Percentiles rank a stretch among this genome's conserved stretches.
Evolutionary conservation across 1,139 yeast genomes (phyloP).

Genomic region (Meyerozyma smithsonii): DNA sequence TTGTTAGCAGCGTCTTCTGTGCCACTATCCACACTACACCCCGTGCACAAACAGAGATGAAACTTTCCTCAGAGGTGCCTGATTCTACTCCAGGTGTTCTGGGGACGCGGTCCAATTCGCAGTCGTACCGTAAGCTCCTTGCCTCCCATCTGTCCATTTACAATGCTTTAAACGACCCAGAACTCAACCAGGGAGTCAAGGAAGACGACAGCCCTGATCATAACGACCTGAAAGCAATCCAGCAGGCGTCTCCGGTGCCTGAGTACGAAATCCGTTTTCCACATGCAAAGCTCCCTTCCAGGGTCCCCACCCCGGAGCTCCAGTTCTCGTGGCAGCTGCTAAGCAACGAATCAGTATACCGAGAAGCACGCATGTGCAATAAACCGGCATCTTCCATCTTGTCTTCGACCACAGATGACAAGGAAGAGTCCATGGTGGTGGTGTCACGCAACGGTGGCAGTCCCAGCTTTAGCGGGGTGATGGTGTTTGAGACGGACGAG

Average conservation of each 20-base stretch:
- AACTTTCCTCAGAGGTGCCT: neutral
- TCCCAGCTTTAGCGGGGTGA: slow-evolving; percentile 16
- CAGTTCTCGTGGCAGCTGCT: slow-evolving; percentile 6
- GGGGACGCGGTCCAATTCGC: slow-evolving; percentile 1
- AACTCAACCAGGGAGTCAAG: slow-evolving; percentile 5
- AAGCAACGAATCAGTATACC: slow-evolving; percentile 1
- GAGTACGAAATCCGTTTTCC: slow-evolving; percentile 1
- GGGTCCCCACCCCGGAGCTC: slow-evolving; percentile 10
- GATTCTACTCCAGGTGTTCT: neutral
- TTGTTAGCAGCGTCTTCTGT: neutral
- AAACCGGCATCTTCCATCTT: slow-evolving; percentile 19
- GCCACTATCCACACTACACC: neutral
- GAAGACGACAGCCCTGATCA: slow-evolving; percentile 10
- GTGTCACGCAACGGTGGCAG: slow-evolving; percentile 11
- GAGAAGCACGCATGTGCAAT: slow-evolving; percentile 7
- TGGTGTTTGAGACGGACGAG: slow-evolving; percentile 43
- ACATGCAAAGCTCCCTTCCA: slow-evolving; percentile 1
- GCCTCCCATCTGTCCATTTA: slow-evolving; percentile 37
- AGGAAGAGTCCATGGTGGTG: slow-evolving; percentile 17
- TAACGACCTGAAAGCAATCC: neutral
- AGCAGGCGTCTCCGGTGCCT: neutral
- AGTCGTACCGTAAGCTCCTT: slow-evolving; percentile 19
- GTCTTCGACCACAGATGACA: slow-evolving; percentile 24
- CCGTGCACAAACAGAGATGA: neutral
- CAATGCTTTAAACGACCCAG: slow-evolving; percentile 36